Evolutionary conservation across 2,329 filamentous ascomycete genomes (phyloP), one percentile per base, ranked within the genome.

Genomic region (Didymella exigua): DNA sequence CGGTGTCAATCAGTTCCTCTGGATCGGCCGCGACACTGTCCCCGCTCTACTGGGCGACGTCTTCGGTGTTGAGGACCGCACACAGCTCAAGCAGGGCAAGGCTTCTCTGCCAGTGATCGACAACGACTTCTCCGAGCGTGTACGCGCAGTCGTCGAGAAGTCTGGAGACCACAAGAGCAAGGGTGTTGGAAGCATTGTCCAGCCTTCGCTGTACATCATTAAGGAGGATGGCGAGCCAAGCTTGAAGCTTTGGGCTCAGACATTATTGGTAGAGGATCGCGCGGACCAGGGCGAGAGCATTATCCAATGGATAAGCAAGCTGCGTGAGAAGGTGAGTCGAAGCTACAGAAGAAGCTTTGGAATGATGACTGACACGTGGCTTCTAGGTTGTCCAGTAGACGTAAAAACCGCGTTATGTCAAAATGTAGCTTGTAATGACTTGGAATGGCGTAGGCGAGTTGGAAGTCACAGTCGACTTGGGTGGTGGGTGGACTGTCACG

Each of bases 221-320:
- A 87, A 93, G 67, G 93, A 98, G 76, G 95, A 98, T 70, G 95
- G 95, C 47, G 95, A 99, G 78, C 95, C 95, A 27, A 93, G 90
- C 68, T 80, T 99, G 74, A 93, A 96, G 78, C 81, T 98, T 60
- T 99, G 95, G 95, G 95, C 95, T 38, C 93, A 97, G 81, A 97
- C 95, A 37, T 81, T 98, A 76, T 80, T 99, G 68, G 89, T 99
- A 41, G 95, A 99, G 77, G 95, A 99, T 77, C 84, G 93, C 63
- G 91, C 93, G 50, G 95, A 99, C 74, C 92, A 97, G 78, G 89
- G 92, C 44, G 88, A 96, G 78, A 96, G 93, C 73, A 88, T 95
- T 70, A 88, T 89, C 67, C 93, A 98, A 78, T 99, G 92, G 88
- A 88, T 98, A 82, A 92, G 91, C 52, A 87, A 86, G 69, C 78